Evolutionary conservation across 768 basidiomycete species (phyloP).

Genomic region (Podaxis mareebaensis): DNA sequence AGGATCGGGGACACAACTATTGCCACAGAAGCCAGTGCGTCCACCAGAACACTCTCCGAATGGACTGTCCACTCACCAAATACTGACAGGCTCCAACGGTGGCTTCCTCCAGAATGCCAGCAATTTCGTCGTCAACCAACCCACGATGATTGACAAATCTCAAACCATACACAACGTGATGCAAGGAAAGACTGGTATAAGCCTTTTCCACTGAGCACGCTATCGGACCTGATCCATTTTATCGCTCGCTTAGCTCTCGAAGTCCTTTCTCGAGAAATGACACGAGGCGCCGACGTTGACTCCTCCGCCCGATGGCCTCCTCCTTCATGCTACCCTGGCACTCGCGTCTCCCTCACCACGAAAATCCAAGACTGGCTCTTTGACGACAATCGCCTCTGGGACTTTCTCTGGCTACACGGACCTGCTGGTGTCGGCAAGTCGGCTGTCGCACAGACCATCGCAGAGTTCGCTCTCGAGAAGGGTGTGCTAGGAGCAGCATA

Average conservation of each 20-base stretch:
- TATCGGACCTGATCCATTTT: not conserved
- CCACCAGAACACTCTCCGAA: too few species aligned
- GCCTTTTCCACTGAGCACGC: not conserved
- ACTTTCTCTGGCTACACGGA: not conserved
- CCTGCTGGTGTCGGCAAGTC: slow-evolving; percentile 2
- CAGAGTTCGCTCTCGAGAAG: not conserved
- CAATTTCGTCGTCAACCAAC: too few species aligned
- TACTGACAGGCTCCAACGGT: not conserved
- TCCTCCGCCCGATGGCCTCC: not conserved
- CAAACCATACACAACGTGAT: not conserved
- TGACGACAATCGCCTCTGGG: not conserved
- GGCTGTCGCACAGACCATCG: slow-evolving; percentile 7
- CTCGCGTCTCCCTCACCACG: not conserved
- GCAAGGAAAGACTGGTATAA: not conserved
- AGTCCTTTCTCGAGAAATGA: not conserved
- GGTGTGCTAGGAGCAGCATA: slow-evolving; percentile 3
- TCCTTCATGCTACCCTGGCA: slow-evolving; percentile 1
- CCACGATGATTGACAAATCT: not conserved
- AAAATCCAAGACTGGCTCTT: not conserved
- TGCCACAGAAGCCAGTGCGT: too few species aligned
- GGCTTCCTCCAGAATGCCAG: not conserved
- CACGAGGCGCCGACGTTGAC: too few species aligned
- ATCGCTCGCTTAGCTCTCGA: not conserved
- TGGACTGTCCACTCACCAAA: not conserved
- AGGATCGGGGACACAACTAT: too few species aligned